Base-by-base conservation (phyloP, 805 yeast species). In the Komagataella kurtzmanii region DNA sequence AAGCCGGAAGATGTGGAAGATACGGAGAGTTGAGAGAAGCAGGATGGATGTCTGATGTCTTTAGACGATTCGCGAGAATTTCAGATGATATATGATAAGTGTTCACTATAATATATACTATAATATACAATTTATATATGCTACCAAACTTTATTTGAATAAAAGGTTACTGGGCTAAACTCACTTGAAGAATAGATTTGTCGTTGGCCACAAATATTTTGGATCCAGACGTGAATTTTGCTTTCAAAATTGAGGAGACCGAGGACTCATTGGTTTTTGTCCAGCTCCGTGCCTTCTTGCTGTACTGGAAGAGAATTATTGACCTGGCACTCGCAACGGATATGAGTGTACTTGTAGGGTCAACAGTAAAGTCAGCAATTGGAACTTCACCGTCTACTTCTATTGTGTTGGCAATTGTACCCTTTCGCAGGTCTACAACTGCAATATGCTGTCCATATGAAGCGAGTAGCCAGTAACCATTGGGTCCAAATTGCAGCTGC, bases 401-500 rank as follows among this genome's bases (percentile, higher is more conserved):
- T 17, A 18, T 21, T 14, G 19, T 17, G 46, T 44, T n/a, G 6
- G 50, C 46, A 3, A 53, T 43, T 3, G 44, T 24, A 6, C 45
- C 54, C 47, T 63, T 63, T 18, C 65, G 54, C 17, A 64, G 51
- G 54, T 63, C 63, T 46, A 52, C 58, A 8, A 63, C 24, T 6
- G 44, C 10, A 18, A 59, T 21, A 7, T 47, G 49, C 17, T 54
- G 53, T 6, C 50, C 53, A 19, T 54, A 55, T 10, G 52, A 49
- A 19, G 44, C 74, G 47, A 75, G 60, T 17, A 84, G 59, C 76
- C 83, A 80, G 61, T 79, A 81, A 1, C 91, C 91, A 59, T 84
- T 84, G 24, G 70, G 66, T 2, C 83, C 84, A 64, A 81, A 82
- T 46, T 61, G 58, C 10, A 81, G 52, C n/a, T 65, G 61, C 5